Evolutionary conservation across 768 basidiomycete genomes (phyloP), one percentile per base, ranked within the genome.

Genomic region (Austroboletus festivus): DNA sequence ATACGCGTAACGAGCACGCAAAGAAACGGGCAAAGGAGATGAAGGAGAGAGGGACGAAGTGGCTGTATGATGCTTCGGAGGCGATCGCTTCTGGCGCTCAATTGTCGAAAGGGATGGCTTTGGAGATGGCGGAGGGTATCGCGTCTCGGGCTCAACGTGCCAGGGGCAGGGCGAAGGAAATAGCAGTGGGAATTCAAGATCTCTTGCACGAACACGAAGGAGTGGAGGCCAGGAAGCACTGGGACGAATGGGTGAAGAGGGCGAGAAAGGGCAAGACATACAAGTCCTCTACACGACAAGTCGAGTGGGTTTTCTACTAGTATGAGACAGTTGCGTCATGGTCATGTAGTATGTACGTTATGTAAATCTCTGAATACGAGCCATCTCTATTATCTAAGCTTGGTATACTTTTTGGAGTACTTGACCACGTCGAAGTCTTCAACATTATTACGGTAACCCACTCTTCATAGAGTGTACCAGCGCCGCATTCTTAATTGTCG

Each of bases 401-500:
- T 6, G 11, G 18, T n/a, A n/a, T n/a, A n/a, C n/a, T n/a, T n/a
- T n/a, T n/a, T n/a, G n/a, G n/a, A n/a, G n/a, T n/a, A n/a, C n/a
- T n/a, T n/a, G n/a, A n/a, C n/a, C n/a, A n/a, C n/a, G n/a, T n/a
- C n/a, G n/a, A n/a, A n/a, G n/a, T n/a, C n/a, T n/a, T n/a, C n/a
- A n/a, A n/a, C n/a, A n/a, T n/a, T n/a, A n/a, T n/a, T n/a, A n/a
- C n/a, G n/a, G n/a, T n/a, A n/a, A n/a, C 13, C 22, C 35, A 43
- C 71, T 66, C 61, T 68, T 79, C 53, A 57, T 55, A 38, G 84
- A 60, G 52, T 80, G 73, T 31, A 72, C 61, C 50, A 86, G 67
- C 44, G 76, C 80, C n/a, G 81, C 84, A 57, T 82, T 78, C 65
- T 87, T 86, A 43, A 87, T 74, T 34, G 79, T 82, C 43, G 76